Conservation (phyloP, 1,284 basidiomycete species). For the Meira nashicola region DNA sequence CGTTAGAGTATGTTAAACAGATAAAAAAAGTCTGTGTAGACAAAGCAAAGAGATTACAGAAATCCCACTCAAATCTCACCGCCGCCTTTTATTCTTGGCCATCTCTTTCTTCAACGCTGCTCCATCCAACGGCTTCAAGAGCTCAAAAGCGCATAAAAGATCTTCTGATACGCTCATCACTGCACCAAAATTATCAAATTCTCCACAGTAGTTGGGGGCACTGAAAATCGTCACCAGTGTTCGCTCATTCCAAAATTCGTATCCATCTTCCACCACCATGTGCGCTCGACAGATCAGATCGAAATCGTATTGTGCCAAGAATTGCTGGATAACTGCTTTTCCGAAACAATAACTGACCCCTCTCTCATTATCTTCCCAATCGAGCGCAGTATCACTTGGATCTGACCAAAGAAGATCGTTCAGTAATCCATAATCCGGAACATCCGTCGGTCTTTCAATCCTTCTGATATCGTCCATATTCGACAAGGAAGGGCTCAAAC, state of each 20-base stretch:
- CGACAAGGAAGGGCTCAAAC: constrained; percentile 91
- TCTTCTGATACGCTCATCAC: constrained; percentile 88
- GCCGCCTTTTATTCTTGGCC: constrained; percentile 68
- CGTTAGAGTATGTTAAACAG: too few relatives aligned
- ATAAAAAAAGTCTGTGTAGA: too few relatives aligned
- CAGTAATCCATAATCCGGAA: constrained; percentile 96
- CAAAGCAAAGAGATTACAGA: too few relatives aligned
- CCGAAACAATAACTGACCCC: constrained; percentile 99
- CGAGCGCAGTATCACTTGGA: constrained; percentile 91
- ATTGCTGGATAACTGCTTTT: constrained; percentile 93
- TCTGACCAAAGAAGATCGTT: constrained; percentile 99
- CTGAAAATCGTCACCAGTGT: constrained; percentile 98
- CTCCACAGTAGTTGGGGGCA: constrained; percentile 64
- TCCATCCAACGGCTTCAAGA: constrained; percentile 79
- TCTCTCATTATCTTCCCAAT: constrained; percentile 99
- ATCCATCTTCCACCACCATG: constrained; percentile 96
- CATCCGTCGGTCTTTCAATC: constrained; percentile 95
- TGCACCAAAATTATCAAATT: constrained; percentile 91
- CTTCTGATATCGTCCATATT: constrained; percentile 99
- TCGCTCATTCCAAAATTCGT: constrained; percentile 99
- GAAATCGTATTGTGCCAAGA: constrained; percentile 80
- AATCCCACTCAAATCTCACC: neutral
- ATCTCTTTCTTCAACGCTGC: constrained; percentile 95
- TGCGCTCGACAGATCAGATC: constrained; percentile 98
- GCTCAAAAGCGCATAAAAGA: constrained; percentile 54